phyloP scores from a whole-genome alignment of 352 stramenopile species.

The Globisporangium splendens region DNA sequence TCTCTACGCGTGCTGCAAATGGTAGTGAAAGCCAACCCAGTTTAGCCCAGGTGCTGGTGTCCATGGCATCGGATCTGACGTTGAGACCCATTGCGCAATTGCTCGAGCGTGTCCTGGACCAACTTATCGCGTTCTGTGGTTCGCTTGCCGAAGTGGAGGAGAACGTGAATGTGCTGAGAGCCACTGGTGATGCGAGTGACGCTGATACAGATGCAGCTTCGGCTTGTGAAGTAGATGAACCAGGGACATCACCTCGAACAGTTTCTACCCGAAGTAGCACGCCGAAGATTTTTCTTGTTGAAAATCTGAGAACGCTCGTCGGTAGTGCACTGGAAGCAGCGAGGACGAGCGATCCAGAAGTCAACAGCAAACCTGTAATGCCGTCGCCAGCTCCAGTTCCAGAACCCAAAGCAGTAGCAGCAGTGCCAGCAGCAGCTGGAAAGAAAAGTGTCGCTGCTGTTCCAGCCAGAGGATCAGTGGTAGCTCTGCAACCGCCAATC shows the following conservation, averaged over 20 bases:
- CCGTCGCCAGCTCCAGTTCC: neutral
- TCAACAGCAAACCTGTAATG: neutral
- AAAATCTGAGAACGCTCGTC: slow-evolving; percentile 9
- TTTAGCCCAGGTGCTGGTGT: slow-evolving; percentile 11
- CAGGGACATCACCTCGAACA: neutral
- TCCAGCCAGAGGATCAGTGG: slow-evolving; percentile 2
- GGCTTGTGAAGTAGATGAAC: no score
- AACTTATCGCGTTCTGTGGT: slow-evolving; percentile 30
- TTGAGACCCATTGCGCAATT: slow-evolving; percentile 27
- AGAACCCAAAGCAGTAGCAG: neutral
- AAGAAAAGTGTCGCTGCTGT: neutral
- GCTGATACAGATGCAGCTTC: slow-evolving; percentile 14
- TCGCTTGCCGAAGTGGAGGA: slow-evolving; percentile 21
- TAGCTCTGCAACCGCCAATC: neutral
- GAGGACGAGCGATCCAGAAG: neutral
- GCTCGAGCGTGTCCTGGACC: slow-evolving; percentile 29
- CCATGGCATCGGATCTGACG: slow-evolving; percentile 24
- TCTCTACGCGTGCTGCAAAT: neutral
- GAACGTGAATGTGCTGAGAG: slow-evolving; percentile 9
- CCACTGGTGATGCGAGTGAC: slow-evolving; percentile 6
- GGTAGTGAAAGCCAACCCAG: neutral
- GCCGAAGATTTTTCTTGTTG: slow-evolving; percentile 10
- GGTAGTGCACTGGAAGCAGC: neutral
- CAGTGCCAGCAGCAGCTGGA: neutral
- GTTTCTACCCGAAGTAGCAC: neutral